Conservation (phyloP, 371 early-diverging fungal species). For the Smittium culicis region DNA sequence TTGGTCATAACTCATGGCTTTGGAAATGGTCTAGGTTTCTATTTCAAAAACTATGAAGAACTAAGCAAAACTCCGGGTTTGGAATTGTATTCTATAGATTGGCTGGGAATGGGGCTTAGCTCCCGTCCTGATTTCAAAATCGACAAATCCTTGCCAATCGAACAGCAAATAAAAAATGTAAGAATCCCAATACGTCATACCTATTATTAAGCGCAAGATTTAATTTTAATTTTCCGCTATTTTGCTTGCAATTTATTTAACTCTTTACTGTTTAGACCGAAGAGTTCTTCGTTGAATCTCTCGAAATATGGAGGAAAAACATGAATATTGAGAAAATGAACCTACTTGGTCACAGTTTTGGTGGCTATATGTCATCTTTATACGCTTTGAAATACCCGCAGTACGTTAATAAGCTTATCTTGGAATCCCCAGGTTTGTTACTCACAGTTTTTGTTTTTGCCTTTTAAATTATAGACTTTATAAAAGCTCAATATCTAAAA, state of each 20-base stretch:
- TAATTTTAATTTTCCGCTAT: neutral
- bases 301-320: conserved; percentile 76
- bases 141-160: conserved; percentile 13
- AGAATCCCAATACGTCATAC: neutral
- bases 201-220: neutral
- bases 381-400: conserved; percentile 81
- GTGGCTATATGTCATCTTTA: conserved; percentile 73
- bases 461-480: neutral
- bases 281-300: conserved; percentile 73
- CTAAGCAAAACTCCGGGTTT: conserved; percentile 50
- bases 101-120: conserved; percentile 77
- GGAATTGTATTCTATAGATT: conserved; percentile 70
- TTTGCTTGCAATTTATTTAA: neutral
- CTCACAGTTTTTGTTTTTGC: neutral
- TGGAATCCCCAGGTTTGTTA: conserved; percentile 57
- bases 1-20: conserved; percentile 84
- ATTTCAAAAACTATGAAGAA: conserved; percentile 62
- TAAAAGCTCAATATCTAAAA: neutral
- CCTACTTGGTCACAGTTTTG: conserved; percentile 68
- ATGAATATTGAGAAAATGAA: conserved; percentile 69
- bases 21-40: conserved; percentile 86
- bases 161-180: neutral
- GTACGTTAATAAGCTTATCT: conserved; percentile 73
- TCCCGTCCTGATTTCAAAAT: conserved; percentile 54
- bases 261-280: conserved; percentile 36